Base-by-base conservation (phyloP, 208 protist species). In the Angomonas ambiguus region DNA sequence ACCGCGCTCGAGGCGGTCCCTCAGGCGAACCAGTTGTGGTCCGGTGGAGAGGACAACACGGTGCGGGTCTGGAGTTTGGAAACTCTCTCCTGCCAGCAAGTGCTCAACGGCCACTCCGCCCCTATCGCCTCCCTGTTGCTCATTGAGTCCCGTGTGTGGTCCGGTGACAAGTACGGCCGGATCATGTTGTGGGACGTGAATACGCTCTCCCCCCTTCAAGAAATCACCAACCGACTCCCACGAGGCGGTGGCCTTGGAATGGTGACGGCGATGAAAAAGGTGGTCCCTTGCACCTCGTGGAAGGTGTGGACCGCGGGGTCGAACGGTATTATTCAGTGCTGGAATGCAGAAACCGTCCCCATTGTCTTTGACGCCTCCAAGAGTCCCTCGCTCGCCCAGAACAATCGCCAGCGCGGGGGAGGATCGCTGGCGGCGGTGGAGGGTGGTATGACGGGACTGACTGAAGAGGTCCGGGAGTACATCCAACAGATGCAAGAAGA, bases 171-270 rank as follows among this genome's bases (percentile, higher is more conserved):
- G 62, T 81, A 88, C 62, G 91, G 91, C 2, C 75, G 74, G 60
- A 76, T 94, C 31, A 45, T 90, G 48, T 45, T 96, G 38, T 96
- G 91, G 88, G 88, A 96, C 67, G 68, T 88, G 42, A 84, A 79
- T 33, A 91, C 82, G 4, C 72, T 85, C 18, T 71, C 74, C 11
- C 71, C 82, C 18, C 64, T 95, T 30, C 80, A 89, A 65, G 81
- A 92, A 45, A 51, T 95, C 58, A 69, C 83, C 13, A 55, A 49
- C 16, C 73, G 74, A 25, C 74, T 85, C 66, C 72, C 76, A 6
- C 59, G 65, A 45, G 72, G 66, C 28, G 42, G 64, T 5, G 22
- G 58, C 3, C 74, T 76, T 42, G 72, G 73, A 41, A 82, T 78
- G 60, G 63, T 89, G 2, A 64, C 88, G 10, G 56, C 65, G 16